Conservation (phyloP, 176 grass and related monocot genomes). For the Echinochloa phyllopogon region DNA sequence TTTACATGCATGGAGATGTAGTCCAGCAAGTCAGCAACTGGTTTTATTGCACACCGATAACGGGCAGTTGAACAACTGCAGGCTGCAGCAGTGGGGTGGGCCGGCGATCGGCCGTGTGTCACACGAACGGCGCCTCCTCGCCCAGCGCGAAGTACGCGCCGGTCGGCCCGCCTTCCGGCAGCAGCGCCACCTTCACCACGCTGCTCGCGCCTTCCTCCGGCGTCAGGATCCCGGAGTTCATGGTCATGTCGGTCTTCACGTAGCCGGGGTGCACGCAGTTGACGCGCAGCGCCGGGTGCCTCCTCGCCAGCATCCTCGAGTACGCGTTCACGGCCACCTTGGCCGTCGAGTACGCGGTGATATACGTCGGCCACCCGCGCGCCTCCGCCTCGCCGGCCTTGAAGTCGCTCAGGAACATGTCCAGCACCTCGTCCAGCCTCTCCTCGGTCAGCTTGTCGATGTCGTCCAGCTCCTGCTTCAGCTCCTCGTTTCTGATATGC, state of each 20-base stretch:
- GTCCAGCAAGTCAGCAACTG: too few relatives aligned
- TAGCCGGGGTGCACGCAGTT: slow-evolving; percentile 62
- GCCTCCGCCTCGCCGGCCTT: slow-evolving; percentile 25
- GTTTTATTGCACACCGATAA: neutral
- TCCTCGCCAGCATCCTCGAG: slow-evolving; percentile 57
- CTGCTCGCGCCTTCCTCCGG: slow-evolving; percentile 52
- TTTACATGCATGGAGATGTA: too few relatives aligned
- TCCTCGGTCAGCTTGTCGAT: slow-evolving; percentile 47
- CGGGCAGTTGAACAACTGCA: neutral
- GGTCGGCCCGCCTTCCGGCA: slow-evolving; percentile 28
- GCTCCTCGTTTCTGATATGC: slow-evolving; percentile 38
- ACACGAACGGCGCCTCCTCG: slow-evolving; percentile 35
- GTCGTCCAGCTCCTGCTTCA: slow-evolving; percentile 49
- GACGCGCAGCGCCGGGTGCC: slow-evolving; percentile 40
- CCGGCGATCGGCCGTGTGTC: neutral
- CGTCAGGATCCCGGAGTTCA: slow-evolving; percentile 31
- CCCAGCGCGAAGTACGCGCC: slow-evolving; percentile 25
- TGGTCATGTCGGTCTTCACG: slow-evolving; percentile 54
- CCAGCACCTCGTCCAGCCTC: slow-evolving; percentile 45
- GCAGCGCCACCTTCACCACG: slow-evolving; percentile 45
- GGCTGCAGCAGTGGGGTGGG: too few relatives aligned
- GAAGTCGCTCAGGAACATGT: slow-evolving; percentile 48
- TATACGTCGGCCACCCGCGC: slow-evolving; percentile 37
- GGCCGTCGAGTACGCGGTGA: slow-evolving; percentile 51
- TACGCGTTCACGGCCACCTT: slow-evolving; percentile 52